Evolutionary conservation across 2,329 filamentous ascomycete species (phyloP).

Genomic region (Botrytis tulipae): DNA sequence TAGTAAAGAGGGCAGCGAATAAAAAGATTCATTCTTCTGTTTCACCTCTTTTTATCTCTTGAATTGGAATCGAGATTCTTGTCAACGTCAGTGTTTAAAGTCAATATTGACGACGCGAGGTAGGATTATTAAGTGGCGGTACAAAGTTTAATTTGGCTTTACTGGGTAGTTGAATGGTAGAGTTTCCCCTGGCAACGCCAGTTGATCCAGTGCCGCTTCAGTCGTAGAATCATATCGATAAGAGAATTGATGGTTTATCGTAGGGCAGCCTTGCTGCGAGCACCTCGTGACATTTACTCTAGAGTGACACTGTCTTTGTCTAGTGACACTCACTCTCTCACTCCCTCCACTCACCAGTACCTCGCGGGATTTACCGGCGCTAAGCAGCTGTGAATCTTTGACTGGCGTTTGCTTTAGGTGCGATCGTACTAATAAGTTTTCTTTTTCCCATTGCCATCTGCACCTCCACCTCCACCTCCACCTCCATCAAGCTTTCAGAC

Average conservation of each 20-base stretch:
- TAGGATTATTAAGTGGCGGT: not conserved
- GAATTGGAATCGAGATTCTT: not conserved
- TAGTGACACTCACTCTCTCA: not conserved
- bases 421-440: constrained; percentile 5
- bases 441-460: not conserved
- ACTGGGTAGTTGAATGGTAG: not conserved
- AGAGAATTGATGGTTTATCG: not conserved
- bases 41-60: not conserved
- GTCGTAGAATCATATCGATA: not conserved
- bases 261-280: constrained; percentile 1
- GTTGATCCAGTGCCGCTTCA: not conserved
- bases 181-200: constrained; percentile 20
- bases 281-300: not conserved
- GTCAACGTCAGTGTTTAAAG: not conserved
- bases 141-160: constrained; percentile 16
- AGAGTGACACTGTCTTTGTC: not conserved
- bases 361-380: not conserved
- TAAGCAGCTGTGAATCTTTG: constrained; percentile 5
- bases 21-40: not conserved
- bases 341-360: not conserved
- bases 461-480: not conserved
- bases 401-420: not conserved
- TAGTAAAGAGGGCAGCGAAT: not conserved
- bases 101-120: constrained; percentile 12
- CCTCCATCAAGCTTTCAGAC: not conserved